phyloP scores from a whole-genome alignment of 768 basidiomycete genomes.

The Collybiopsis confluens region DNA sequence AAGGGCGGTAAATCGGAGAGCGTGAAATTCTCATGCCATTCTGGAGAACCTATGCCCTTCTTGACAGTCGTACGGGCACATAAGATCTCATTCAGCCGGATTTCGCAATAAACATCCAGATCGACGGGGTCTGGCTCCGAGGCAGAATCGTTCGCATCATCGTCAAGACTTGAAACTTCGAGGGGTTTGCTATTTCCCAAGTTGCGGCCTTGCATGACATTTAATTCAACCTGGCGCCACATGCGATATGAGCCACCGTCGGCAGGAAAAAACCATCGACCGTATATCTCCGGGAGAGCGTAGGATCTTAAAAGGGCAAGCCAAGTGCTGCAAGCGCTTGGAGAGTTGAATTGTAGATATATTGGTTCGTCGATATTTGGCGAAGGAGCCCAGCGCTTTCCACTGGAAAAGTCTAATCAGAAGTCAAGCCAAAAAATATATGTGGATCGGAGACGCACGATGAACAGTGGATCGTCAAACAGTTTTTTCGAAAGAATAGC shows the following conservation, averaged over 20 bases:
- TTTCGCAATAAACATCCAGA: constrained; percentile 72
- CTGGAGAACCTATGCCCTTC: constrained; percentile 58
- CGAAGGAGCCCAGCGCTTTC: constrained; percentile 53
- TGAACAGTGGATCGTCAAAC: constrained; percentile 64
- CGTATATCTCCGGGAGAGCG: constrained; percentile 77
- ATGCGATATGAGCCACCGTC: constrained; percentile 81
- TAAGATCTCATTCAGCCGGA: constrained; percentile 63
- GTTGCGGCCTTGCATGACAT: constrained; percentile 70
- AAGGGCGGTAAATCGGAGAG: constrained; percentile 79
- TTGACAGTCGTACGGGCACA: constrained; percentile 75
- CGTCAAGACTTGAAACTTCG: constrained; percentile 18
- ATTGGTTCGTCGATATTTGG: constrained; percentile 52
- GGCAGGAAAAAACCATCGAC: constrained; percentile 44
- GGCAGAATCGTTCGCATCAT: constrained; percentile 26
- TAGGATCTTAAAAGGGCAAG: constrained; percentile 76
- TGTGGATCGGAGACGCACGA: constrained; percentile 11
- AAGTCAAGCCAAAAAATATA: constrained; percentile 1
- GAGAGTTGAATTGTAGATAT: constrained; percentile 67
- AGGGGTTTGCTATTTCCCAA: constrained; percentile 50
- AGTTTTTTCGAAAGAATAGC: constrained; percentile 72
- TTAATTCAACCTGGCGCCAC: constrained; percentile 80
- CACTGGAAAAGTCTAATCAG: constrained; percentile 29
- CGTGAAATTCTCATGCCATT: constrained; percentile 81
- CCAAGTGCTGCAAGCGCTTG: constrained; percentile 70
- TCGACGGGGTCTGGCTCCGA: constrained; percentile 52